A percentile compares a stretch with the other conserved stretches of the same genome.
Conservation (phyloP, 176 grass and related monocot species). For the Secale cereale region DNA sequence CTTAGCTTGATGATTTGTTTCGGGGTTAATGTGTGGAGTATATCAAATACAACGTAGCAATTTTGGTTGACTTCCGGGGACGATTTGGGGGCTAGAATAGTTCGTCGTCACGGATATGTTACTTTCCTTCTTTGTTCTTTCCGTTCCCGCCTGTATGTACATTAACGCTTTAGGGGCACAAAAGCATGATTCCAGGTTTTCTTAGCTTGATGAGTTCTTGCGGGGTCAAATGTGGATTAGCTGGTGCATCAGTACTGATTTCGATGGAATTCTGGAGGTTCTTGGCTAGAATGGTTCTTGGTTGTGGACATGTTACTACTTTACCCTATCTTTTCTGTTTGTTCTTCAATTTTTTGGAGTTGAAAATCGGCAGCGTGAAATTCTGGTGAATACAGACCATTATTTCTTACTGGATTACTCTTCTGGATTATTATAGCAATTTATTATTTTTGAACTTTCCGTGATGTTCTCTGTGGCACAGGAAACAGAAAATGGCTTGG, state of each 20-base stretch:
- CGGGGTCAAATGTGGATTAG: background rate
- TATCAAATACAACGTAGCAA: background rate
- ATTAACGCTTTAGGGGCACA: background rate
- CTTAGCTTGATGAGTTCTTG: background rate
- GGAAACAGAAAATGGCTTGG: slow-evolving; percentile 31
- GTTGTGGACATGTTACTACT: background rate
- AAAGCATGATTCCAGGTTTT: background rate
- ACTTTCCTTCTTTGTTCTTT: background rate
- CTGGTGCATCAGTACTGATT: background rate
- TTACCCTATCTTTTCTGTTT: background rate
- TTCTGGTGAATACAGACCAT: background rate
- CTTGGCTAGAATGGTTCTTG: background rate
- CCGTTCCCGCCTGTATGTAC: background rate
- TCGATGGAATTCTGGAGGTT: background rate
- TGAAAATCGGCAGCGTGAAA: background rate
- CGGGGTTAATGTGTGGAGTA: background rate
- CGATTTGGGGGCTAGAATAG: background rate
- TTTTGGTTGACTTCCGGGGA: background rate
- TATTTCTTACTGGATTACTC: background rate
- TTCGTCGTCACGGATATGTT: background rate
- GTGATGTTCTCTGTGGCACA: background rate
- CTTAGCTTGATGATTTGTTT: background rate
- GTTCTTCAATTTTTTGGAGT: slow-evolving; percentile 11
- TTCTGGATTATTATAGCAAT: background rate
- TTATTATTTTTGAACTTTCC: background rate